These are phyloP conservation scores for Sordaria brevicollis DNA, from an alignment of 495 filamentous ascomycete genomes.

Conservation along the genomic window DNA sequence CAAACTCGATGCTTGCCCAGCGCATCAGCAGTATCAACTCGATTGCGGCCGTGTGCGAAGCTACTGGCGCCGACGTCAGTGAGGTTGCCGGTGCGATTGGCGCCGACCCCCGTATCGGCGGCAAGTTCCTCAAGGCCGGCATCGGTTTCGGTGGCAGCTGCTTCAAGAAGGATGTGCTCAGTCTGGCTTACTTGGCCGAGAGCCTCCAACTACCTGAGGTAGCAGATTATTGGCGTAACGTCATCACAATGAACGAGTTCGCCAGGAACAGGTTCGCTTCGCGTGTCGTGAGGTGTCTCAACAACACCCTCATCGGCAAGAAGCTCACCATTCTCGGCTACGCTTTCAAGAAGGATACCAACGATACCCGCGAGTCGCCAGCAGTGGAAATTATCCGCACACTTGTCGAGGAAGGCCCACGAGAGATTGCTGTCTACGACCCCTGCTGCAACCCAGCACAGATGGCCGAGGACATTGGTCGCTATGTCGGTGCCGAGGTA, in stretches of 20 bases:
- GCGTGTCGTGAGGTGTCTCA: slow-evolving; percentile 52
- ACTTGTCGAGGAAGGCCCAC: slow-evolving; percentile 49
- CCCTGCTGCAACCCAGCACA: slow-evolving; percentile 44
- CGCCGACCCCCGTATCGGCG: slow-evolving; percentile 59
- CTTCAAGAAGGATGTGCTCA: slow-evolving; percentile 74
- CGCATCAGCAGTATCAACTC: slow-evolving; percentile 75
- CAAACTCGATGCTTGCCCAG: slow-evolving; percentile 73
- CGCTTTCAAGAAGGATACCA: slow-evolving; percentile 72
- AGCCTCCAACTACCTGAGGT: slow-evolving; percentile 60
- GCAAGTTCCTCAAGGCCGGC: slow-evolving; percentile 62
- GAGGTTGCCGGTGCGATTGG: slow-evolving; percentile 59
- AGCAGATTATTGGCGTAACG: slow-evolving; percentile 62
- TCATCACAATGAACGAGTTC: slow-evolving; percentile 67
- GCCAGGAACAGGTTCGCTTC: slow-evolving; percentile 56
- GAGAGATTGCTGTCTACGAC: slow-evolving; percentile 62
- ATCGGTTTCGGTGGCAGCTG: slow-evolving; percentile 71
- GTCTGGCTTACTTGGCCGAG: slow-evolving; percentile 64
- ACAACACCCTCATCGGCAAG: slow-evolving; percentile 56
- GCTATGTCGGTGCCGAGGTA: slow-evolving; percentile 17
- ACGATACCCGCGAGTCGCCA: slow-evolving; percentile 61
- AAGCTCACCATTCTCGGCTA: slow-evolving; percentile 68
- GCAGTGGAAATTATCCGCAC: slow-evolving; percentile 55
- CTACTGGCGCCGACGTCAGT: slow-evolving; percentile 61
- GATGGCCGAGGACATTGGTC: slow-evolving; percentile 30
- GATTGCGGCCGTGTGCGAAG: slow-evolving; percentile 66